Base-by-base conservation (phyloP, 163 green algal genomes). In the Scenedesmus sp. region DNA sequence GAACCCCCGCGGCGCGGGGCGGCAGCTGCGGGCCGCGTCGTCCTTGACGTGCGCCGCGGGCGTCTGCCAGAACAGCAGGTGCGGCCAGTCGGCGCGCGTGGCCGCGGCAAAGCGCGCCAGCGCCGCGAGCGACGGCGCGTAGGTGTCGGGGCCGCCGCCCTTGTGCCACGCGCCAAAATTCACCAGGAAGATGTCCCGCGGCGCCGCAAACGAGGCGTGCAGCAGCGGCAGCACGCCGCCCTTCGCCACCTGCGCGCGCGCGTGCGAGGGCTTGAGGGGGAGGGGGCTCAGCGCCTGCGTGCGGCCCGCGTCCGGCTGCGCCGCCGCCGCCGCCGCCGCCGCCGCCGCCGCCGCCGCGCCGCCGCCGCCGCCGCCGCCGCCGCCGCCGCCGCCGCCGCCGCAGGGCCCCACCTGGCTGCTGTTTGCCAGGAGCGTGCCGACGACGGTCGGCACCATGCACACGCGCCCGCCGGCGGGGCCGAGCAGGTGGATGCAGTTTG, bases 111-210 rank as follows among this genome's bases (percentile, higher is more conserved):
- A 33, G 31, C 53, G 29, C 53, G 17, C 53, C 53, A 60, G 31
- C 31, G 18, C 20, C 20, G 53, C 31, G 2, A 60, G 53, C 15
- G 53, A 28, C 1, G 53, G 53, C 53, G 13, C 31, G 20, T 34
- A 60, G 20, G 53, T 24, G 4, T 60, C 53, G n/a, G n/a, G 31
- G n/a, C 53, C 29, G 53, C 31, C 20, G 11, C 31, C 31, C 53
- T 60, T 60, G 53, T 60, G 53, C 53, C 53, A 60, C n/a, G 53
- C 53, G 13, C n/a, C 29, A 24, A 60, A 60, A 24, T 60, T 60
- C 20, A 60, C 53, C 3, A 60, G 20, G 53, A 60, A 60, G n/a
- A 60, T 24, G 53, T 60, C 53, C 29, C 53, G 53, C 17, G n/a
- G 53, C 53, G 17, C 9, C 53, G 53, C 53, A 60, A 60, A 60